Conservation (phyloP, 2,329 filamentous ascomycete species). For the Bimuria novae-zelandiae region DNA sequence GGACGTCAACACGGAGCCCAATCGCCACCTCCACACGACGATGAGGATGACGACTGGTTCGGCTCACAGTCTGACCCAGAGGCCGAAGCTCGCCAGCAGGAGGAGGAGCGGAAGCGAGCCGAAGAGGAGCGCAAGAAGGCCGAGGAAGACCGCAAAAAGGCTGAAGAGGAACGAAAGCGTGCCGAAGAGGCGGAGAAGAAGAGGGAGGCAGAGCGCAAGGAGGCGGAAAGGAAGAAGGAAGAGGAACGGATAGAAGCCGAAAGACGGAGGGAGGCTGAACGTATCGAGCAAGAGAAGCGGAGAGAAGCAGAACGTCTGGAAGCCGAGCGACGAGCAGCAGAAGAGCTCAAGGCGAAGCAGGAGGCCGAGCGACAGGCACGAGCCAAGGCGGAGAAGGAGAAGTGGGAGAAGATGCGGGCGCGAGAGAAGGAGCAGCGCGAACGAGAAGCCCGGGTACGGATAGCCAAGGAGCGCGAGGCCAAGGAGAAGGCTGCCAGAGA, state of each 20-base stretch:
- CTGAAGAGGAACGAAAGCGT: conserved; percentile 39
- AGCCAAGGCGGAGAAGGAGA: conserved; percentile 55
- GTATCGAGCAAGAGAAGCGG: conserved; percentile 35
- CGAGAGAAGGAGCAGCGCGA: conserved; percentile 56
- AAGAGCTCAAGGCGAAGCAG: conserved; percentile 53
- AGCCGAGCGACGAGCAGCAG: conserved; percentile 23
- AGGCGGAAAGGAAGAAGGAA: conserved; percentile 42
- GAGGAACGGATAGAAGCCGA: conserved; percentile 51
- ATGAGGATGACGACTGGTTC: conserved; percentile 34
- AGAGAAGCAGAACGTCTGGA: conserved; percentile 52
- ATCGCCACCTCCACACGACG: conserved; percentile 37
- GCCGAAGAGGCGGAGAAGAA: conserved; percentile 51
- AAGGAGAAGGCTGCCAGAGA: conserved; percentile 49
- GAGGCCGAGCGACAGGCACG: conserved; percentile 53
- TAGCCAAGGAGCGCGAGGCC: conserved; percentile 47
- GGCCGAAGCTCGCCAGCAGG: conserved; percentile 46
- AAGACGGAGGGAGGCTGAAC: conserved; percentile 45
- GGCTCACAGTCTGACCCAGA: conserved; percentile 21
- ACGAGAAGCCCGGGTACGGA: conserved; percentile 52
- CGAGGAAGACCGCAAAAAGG: conserved; percentile 46
- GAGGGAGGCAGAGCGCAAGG: conserved; percentile 53
- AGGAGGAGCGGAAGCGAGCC: conserved; percentile 45
- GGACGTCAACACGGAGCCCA: conserved; percentile 38
- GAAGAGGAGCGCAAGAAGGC: conserved; percentile 42
- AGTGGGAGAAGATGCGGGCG: conserved; percentile 56